Conservation (phyloP, 768 basidiomycete species). For the Ramaria rubella region DNA sequence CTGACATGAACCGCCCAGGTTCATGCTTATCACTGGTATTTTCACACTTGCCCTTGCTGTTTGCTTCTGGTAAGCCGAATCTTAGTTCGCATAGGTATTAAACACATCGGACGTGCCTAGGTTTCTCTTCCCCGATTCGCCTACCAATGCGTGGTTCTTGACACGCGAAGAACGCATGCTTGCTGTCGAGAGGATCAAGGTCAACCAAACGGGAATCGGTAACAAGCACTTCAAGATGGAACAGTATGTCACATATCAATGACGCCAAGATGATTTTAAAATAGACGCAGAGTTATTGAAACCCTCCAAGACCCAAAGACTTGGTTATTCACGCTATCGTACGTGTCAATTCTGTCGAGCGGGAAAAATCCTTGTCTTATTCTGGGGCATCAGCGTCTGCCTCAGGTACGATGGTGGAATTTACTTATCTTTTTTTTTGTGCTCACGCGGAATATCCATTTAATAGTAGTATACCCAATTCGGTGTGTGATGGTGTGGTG, state of each 20-base stretch:
- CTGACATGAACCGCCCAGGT: conserved; percentile 37
- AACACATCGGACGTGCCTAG: conserved; percentile 35
- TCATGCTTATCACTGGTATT: conserved; percentile 64
- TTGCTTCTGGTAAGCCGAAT: conserved; percentile 49
- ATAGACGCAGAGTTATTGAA: conserved; percentile 50
- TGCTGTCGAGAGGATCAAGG: conserved; percentile 60
- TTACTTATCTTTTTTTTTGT: too few relatives aligned
- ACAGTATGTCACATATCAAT: conserved; percentile 43
- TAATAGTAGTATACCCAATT: conserved; percentile 51
- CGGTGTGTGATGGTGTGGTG: conserved; percentile 21
- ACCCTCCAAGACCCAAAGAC: conserved; percentile 64
- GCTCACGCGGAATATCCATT: neutral
- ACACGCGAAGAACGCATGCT: conserved; percentile 53
- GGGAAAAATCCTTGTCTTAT: neutral
- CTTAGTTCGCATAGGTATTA: too few relatives aligned
- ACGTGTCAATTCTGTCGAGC: conserved; percentile 33
- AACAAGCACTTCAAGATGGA: conserved; percentile 77
- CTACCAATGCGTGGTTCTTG: conserved; percentile 69
- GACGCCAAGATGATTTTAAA: neutral
- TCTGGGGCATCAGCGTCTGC: conserved; percentile 1
- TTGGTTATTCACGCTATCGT: conserved; percentile 69
- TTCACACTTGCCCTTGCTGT: conserved; percentile 49
- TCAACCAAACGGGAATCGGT: conserved; percentile 76
- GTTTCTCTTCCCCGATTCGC: conserved; percentile 70
- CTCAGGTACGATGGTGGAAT: conserved; percentile 8